These are phyloP conservation scores for Blumeria hordei DNA, from an alignment of 2,329 filamentous ascomycete genomes.

Conservation along the genomic window DNA sequence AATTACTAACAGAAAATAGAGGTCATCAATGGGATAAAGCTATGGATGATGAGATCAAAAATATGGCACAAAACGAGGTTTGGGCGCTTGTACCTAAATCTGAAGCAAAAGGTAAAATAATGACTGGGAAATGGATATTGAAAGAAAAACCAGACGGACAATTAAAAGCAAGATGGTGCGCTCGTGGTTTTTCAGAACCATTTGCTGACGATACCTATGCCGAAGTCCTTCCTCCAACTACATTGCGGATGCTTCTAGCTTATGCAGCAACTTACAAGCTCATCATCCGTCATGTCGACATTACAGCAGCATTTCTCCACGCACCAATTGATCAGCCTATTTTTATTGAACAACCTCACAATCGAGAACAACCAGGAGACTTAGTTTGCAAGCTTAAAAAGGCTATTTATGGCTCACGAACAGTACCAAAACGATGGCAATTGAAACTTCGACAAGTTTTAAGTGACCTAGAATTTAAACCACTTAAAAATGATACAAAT, in stretches of 20 bases:
- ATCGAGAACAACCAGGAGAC: background rate
- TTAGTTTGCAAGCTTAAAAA: background rate
- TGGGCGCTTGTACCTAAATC: background rate
- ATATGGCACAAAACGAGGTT: background rate
- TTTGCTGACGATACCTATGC: background rate
- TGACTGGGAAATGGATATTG: background rate
- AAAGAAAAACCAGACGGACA: background rate
- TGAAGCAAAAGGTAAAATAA: background rate
- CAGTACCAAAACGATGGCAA: background rate
- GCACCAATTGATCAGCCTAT: background rate
- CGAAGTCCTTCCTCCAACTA: background rate
- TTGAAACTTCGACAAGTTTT: background rate
- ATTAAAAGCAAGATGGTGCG: constrained; percentile 1
- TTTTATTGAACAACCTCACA: background rate
- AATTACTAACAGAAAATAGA: background rate
- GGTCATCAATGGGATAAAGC: background rate
- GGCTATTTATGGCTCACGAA: background rate
- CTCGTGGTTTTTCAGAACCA: background rate
- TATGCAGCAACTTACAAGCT: too few relatives aligned
- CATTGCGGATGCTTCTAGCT: too few relatives aligned
- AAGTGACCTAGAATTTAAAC: background rate
- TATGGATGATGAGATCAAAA: background rate
- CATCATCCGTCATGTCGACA: background rate
- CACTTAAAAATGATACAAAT: background rate
- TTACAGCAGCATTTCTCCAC: background rate